Conservation (phyloP, 495 filamentous ascomycete genomes). For the Daldinia vernicosa region DNA sequence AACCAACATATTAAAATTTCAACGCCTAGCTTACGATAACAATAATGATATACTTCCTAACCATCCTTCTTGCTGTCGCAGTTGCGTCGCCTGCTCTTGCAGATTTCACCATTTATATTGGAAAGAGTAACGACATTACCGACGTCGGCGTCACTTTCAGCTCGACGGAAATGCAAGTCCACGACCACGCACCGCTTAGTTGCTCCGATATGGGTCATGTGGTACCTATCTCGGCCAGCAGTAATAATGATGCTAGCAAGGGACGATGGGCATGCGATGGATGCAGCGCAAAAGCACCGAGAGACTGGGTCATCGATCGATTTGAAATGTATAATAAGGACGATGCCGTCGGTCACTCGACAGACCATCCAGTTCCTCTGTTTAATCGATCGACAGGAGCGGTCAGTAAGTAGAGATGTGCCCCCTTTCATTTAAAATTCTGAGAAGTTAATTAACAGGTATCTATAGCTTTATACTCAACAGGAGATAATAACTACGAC, state of each 20-base stretch:
- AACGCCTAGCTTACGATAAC: neutral
- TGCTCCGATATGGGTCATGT: slow-evolving; percentile 30
- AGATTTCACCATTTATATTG: slow-evolving; percentile 32
- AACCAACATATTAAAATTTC: neutral
- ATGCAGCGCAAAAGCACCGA: slow-evolving; percentile 26
- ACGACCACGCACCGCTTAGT: slow-evolving; percentile 31
- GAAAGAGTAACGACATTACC: slow-evolving; percentile 33
- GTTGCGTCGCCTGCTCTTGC: neutral
- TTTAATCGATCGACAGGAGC: slow-evolving; percentile 34
- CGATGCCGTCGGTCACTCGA: slow-evolving; percentile 29
- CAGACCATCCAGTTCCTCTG: slow-evolving; percentile 27
- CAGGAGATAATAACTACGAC: slow-evolving; percentile 29
- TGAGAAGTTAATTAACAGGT: slow-evolving; percentile 4
- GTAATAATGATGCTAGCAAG: slow-evolving; percentile 37
- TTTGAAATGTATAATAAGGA: slow-evolving; percentile 35
- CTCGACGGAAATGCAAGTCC: slow-evolving; percentile 28
- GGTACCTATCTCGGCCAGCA: slow-evolving; percentile 29
- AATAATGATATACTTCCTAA: slow-evolving; percentile 10
- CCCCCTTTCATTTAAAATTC: neutral
- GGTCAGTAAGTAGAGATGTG: slow-evolving; percentile 23
- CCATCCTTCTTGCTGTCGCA: neutral
- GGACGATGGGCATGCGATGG: slow-evolving; percentile 39
- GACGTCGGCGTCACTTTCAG: slow-evolving; percentile 33
- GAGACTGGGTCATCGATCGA: slow-evolving; percentile 32
- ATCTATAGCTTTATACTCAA: slow-evolving; percentile 27